Evolutionary conservation across 2,329 filamentous ascomycete species (phyloP), one percentile per base, ranked within the genome.

Genomic region (Verruconis gallopava): DNA sequence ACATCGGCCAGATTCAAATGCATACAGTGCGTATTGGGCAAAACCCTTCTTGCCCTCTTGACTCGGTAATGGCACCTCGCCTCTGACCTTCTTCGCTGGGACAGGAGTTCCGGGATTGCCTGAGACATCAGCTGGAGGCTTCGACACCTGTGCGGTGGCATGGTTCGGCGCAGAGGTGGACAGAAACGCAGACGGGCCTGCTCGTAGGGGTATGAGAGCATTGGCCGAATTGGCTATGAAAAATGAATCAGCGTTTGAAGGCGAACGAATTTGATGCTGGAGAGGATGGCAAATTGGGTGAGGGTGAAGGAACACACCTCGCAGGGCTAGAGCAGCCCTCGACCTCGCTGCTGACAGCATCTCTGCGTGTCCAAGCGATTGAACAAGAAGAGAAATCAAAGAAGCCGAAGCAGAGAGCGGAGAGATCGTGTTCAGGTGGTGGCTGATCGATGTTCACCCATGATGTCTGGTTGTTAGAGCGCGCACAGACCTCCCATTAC

Each of bases 1-100:
- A n/a, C n/a, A 1, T 11, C 25, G 14, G 12, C 6, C 39, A 5
- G 19, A 33, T 21, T 21, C 20, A 21, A 75, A n/a, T n/a, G n/a
- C 81, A 52, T 81, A 89, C 82, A 93, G 71, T 49, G 83, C 84
- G 62, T 86, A 89, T 77, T 93, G 82, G 55, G 89, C 69, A 46
- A 76, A 75, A 53, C 82, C 78, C 70, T 89, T 85, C 63, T 80
- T 84, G 50, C 71, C 71, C 63, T 85, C 79, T 66, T 93, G 78
- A 61, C 81, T 88, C 49, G 81, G 68, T 46, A 91, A 69, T 48
- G 76, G 78, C 44, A 91, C 82, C 65, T 89, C 81, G 46, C 55
- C 55, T 58, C 73, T 74, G 53, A 77, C 75, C 53, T 67, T 66
- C 55, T 71, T 72, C 64, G 71, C 64, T 30, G 67, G 65, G 28